Evolutionary conservation across 1,284 basidiomycete genomes (phyloP), one percentile per base, ranked within the genome.

Genomic region (Sporisorium iseilematis-ciliati): DNA sequence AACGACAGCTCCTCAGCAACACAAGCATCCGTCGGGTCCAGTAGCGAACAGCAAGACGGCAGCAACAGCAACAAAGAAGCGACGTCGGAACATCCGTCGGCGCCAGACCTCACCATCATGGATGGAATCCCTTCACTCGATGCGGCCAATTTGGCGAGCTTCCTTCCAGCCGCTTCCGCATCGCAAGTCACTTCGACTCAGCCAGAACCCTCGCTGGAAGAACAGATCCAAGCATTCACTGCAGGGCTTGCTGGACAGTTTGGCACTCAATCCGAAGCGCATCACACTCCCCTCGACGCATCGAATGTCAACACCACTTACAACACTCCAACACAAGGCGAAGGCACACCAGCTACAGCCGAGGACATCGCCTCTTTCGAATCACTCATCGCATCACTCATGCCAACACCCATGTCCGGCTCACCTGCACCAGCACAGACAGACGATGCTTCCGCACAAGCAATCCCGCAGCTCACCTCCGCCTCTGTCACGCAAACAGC

Each of bases 151-250:
- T 26, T 69, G 6, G 54, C 65, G 23, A 58, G 42, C 26, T 68
- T 68, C 55, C 50, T 74, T 10, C 65, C 71, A 0, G 45, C 58
- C 10, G 33, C 64, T 16, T 38, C 35, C 35, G 25, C 50, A n/a
- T 21, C 56, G 18, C 60, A 51, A 26, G 31, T 54, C 52, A 54
- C 51, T 18, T 11, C 57, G 0, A 23, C 21, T 25, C 14, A 56
- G 14, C 43, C 57, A 3, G 60, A 53, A 25, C 57, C 64, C 11
- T 59, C 66, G 25, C 56, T 70, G 18, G 64, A 70, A 35, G 60
- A 75, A 51, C 73, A 71, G 33, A 70, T 75, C 7, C 63, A 75
- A 20, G 72, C 72, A 6, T 75, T 75, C 41, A 70, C 72, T 3
- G 72, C 66, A 7, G 63, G 59, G 11, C 55, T 75, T 18, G 59